phyloP scores from a whole-genome alignment of 768 basidiomycete species.

The Russula olivacea region DNA sequence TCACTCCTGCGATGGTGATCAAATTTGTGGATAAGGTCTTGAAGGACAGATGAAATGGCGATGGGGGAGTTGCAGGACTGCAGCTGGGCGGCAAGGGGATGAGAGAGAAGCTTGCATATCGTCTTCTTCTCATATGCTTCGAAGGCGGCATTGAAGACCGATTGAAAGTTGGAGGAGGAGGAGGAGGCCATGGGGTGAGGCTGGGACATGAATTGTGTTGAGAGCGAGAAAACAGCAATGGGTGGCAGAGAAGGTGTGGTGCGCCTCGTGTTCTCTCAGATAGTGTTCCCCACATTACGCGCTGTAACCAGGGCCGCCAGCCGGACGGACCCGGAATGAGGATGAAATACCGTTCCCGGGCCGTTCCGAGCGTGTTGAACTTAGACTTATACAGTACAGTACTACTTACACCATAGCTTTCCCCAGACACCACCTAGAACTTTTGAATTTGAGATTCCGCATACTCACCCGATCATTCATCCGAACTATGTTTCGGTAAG shows the following conservation, averaged over 20 bases:
- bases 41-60: neutral
- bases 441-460: too few species aligned
- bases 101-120: neutral
- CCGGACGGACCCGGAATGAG: too few species aligned
- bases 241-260: neutral
- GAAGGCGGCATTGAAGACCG: neutral
- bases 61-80: constrained; percentile 1
- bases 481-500: too few species aligned
- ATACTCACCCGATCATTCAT: too few species aligned
- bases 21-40: neutral
- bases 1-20: neutral
- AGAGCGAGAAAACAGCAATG: neutral
- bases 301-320: too few species aligned
- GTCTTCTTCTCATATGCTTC: neutral
- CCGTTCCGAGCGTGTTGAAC: too few species aligned
- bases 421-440: too few species aligned
- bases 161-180: constrained; percentile 1
- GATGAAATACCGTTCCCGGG: too few species aligned
- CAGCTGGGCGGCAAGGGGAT: neutral
- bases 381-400: too few species aligned
- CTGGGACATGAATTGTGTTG: neutral
- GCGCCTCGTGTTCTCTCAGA: too few species aligned
- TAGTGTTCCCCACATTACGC: too few species aligned
- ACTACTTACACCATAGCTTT: too few species aligned
- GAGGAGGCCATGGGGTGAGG: neutral